A percentile compares a stretch with the other conserved stretches of the same genome.
Evolutionary conservation across 2,329 filamentous ascomycete genomes (phyloP).

Genomic region (Phyllosticta citribraziliensis): DNA sequence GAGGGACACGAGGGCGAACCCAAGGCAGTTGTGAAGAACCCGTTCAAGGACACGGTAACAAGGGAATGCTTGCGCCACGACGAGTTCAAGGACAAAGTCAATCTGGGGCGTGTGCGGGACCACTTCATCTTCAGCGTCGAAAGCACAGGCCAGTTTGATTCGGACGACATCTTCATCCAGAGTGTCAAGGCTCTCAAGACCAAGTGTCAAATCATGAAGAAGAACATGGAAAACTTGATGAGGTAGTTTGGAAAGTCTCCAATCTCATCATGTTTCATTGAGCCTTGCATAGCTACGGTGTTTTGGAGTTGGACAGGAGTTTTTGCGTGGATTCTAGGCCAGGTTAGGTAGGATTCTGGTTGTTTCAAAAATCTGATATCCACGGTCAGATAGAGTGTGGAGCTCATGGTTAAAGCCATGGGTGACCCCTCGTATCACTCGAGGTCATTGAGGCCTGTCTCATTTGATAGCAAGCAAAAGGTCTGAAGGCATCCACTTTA

Average conservation of each 20-base stretch:
- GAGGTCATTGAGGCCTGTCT: not conserved
- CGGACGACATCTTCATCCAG: slow-evolving; percentile 87
- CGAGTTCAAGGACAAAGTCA: slow-evolving; percentile 93
- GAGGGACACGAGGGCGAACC: slow-evolving; percentile 66
- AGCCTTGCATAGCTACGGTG: slow-evolving; percentile 11
- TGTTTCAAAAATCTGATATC: slow-evolving; percentile 1
- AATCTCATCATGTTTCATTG: not conserved
- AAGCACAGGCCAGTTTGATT: slow-evolving; percentile 90
- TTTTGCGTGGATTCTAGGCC: not conserved
- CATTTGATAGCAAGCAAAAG: not conserved
- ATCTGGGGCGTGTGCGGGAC: slow-evolving; percentile 78
- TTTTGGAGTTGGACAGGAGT: slow-evolving; percentile 4
- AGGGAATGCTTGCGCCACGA: slow-evolving; percentile 83
- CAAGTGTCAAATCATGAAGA: slow-evolving; percentile 68
- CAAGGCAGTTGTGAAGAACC: slow-evolving; percentile 78
- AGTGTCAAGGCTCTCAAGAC: slow-evolving; percentile 73
- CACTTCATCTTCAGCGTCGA: slow-evolving; percentile 97
- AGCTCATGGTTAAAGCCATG: not conserved
- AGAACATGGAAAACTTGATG: slow-evolving; percentile 47
- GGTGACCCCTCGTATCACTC: not conserved
- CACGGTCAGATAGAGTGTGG: not conserved
- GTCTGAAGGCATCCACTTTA: not conserved
- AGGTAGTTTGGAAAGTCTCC: not conserved
- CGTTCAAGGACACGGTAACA: slow-evolving; percentile 92
- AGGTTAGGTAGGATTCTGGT: not conserved